phyloP scores from a whole-genome alignment of 495 filamentous ascomycete species.

The Extremus antarcticus region DNA sequence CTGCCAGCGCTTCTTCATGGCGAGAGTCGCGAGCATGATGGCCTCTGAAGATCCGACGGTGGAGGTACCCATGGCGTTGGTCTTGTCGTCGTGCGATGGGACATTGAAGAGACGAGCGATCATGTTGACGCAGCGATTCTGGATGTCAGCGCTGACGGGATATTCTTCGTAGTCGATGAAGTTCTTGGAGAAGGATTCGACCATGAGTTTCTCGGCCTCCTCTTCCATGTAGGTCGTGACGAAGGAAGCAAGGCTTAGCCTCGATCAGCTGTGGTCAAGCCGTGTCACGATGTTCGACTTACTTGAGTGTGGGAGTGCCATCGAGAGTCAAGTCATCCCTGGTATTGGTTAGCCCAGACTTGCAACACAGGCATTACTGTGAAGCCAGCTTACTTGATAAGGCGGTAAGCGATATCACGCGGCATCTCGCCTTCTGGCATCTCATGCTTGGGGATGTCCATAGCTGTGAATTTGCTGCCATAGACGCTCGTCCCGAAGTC shows the following conservation, averaged over 20 bases:
- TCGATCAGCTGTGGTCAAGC: conserved; percentile 2
- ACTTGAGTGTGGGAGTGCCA: conserved; percentile 82
- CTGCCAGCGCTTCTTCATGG: conserved; percentile 94
- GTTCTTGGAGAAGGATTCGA: conserved; percentile 79
- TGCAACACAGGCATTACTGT: not conserved
- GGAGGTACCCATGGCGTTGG: conserved; percentile 66
- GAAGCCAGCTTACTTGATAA: conserved; percentile 55
- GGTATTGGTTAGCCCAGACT: not conserved
- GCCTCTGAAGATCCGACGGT: conserved; percentile 81
- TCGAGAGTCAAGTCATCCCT: conserved; percentile 76
- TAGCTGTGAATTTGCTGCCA: conserved; percentile 65
- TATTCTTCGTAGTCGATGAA: conserved; percentile 81
- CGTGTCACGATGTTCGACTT: conserved; percentile 24
- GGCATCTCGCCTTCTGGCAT: conserved; percentile 92
- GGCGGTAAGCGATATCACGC: conserved; percentile 76
- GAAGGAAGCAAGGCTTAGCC: conserved; percentile 56
- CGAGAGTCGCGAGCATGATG: conserved; percentile 79
- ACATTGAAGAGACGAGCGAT: conserved; percentile 80
- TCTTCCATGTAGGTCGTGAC: conserved; percentile 88
- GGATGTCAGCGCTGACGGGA: conserved; percentile 77
- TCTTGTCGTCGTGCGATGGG: conserved; percentile 39
- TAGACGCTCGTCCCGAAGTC: conserved; percentile 69
- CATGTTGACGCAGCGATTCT: conserved; percentile 88
- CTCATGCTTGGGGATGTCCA: conserved; percentile 66
- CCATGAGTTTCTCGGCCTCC: conserved; percentile 84